A percentile compares a stretch with the other conserved stretches of the same genome.
Evolutionary conservation across 2,329 filamentous ascomycete species (phyloP).

Genomic region (Ramularia collo-cygni): DNA sequence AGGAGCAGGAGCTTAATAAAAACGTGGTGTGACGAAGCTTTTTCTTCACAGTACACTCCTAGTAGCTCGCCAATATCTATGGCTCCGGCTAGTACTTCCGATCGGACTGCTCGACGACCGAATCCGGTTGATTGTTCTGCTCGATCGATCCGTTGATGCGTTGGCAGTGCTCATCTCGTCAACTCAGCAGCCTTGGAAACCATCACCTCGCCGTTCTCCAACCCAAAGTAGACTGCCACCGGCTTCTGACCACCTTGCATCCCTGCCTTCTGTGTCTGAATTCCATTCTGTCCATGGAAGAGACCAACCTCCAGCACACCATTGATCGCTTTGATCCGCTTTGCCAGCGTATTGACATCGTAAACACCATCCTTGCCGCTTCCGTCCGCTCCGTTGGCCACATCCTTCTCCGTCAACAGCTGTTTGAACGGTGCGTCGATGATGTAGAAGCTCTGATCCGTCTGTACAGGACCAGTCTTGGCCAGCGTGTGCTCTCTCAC

Average conservation of each 20-base stretch:
- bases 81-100: too few relatives aligned
- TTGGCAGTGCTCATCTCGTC: too few relatives aligned
- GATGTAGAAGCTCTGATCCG: constrained; percentile 81
- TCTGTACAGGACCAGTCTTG: constrained; percentile 78
- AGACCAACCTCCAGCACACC: constrained; percentile 90
- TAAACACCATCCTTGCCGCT: constrained; percentile 58
- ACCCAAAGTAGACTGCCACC: constrained; percentile 89
- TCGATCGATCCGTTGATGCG: too few relatives aligned
- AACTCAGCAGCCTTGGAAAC: constrained; percentile 19
- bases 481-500: constrained; percentile 66
- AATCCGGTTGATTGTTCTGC: too few relatives aligned
- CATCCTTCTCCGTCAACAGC: constrained; percentile 58
- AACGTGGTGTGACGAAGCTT: too few relatives aligned
- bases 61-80: too few relatives aligned
- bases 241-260: constrained; percentile 77
- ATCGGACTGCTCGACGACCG: too few relatives aligned
- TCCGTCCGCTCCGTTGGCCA: constrained; percentile 31
- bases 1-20: too few relatives aligned
- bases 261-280: constrained; percentile 54
- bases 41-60: too few relatives aligned
- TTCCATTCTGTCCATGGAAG: constrained; percentile 76
- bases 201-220: constrained; percentile 53
- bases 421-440: constrained; percentile 82
- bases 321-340: constrained; percentile 69
- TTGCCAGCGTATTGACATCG: constrained; percentile 70